Evolutionary conservation across 176 grass and related monocot genomes (phyloP).

Genomic region (Stipa capillata): DNA sequence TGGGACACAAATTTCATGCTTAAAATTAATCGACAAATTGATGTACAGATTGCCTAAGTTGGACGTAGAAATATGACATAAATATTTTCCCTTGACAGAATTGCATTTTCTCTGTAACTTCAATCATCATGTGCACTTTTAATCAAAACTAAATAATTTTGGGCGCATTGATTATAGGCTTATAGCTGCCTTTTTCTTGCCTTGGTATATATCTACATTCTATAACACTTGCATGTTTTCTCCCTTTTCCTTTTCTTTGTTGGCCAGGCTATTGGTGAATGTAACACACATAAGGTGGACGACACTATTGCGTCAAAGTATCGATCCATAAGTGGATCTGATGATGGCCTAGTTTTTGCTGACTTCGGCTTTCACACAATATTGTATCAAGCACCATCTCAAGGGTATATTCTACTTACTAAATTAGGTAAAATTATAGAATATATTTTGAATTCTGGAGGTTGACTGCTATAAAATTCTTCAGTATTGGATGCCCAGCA

Average conservation of each 20-base stretch:
- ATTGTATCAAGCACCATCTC: constrained; percentile 70
- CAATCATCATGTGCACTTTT: background rate
- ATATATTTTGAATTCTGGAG: background rate
- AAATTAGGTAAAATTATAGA: background rate
- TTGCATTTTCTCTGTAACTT: background rate
- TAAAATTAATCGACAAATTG: background rate
- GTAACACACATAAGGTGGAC: constrained; percentile 52
- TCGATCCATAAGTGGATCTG: constrained; percentile 44
- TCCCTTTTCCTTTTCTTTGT: constrained; percentile 6
- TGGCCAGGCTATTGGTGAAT: constrained; percentile 80
- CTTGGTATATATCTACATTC: background rate
- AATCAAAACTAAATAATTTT: background rate
- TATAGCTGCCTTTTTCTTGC: background rate
- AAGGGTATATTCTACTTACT: constrained; percentile 50
- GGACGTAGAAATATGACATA: background rate
- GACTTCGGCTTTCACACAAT: constrained; percentile 82
- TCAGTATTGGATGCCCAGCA: constrained; percentile 60
- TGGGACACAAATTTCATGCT: background rate
- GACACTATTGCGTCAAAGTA: constrained; percentile 60
- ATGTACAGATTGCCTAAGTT: background rate
- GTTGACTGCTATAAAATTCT: constrained; percentile 14
- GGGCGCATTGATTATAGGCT: background rate
- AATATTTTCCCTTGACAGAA: background rate
- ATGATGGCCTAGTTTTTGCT: constrained; percentile 60
- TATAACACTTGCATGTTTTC: background rate